Evolutionary conservation across 2,329 filamentous ascomycete genomes (phyloP), one percentile per base, ranked within the genome.

Genomic region (Colletotrichum gloeosporioides): DNA sequence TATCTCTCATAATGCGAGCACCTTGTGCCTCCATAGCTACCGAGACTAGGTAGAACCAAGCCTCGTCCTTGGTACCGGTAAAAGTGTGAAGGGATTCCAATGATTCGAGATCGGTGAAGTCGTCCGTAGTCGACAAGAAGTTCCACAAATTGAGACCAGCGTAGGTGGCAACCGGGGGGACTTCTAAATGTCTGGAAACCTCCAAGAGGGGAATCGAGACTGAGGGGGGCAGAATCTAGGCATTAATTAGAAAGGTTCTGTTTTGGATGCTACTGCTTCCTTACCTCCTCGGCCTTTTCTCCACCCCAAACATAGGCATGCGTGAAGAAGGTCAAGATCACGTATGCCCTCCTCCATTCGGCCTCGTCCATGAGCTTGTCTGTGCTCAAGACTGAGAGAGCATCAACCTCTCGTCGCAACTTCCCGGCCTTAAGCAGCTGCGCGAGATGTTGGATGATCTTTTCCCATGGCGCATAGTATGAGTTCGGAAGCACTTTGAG

Each of bases 261-360:
- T 53, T 15, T n/a, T 61, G 4, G 22, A 8, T 4, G 8, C 9
- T 12, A 12, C 27, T n/a, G 8, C 25, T 31, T 44, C 69, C 85
- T 80, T 80, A 95, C 95, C 86, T 97, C 94, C 77, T 90, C 89
- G 3, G 96, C 94, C 71, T 88, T 89, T 59, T 95, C 91, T 27
- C 94, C 95, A 72, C 95, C 95, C 96, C 96, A 99, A 25, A 98
- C 92, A 84, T 98, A 98, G 12, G 92, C 93, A 84, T 99, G 95
- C 1, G 95, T 89, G 71, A 98, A 90, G 81, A 98, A 97, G 0
- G 91, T 92, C 57, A 98, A 87, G 9, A 98, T 88, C 4, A 93
- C 90, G 83, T 98, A 98, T 71, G 95, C 95, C 79, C 96, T 89
- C 78, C 93, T 89, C 95, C 95, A 98, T 86, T 98, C 94, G 2